phyloP scores from a whole-genome alignment of 192 early-diverging fungal species.

The Rhizophagus clarus region DNA sequence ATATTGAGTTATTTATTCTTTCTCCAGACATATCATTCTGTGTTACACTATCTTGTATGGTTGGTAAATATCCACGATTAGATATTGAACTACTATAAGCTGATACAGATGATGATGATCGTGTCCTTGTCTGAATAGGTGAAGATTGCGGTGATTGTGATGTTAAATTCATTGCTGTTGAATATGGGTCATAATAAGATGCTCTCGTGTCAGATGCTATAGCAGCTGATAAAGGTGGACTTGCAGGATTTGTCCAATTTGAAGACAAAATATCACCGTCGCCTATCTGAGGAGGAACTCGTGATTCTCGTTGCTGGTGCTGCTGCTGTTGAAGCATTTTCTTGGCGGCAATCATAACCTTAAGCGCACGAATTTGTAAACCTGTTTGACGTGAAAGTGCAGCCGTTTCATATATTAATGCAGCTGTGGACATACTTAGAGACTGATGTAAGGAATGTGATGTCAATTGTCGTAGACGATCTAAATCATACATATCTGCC shows the following conservation, averaged over 20 bases:
- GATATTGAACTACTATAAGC: neutral
- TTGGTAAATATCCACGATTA: slow-evolving; percentile 16
- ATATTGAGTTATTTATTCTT: neutral
- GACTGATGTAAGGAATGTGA: slow-evolving; percentile 62
- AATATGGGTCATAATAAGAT: slow-evolving; percentile 29
- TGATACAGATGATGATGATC: slow-evolving; percentile 21
- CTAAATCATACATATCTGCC: slow-evolving; percentile 61
- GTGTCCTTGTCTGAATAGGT: neutral
- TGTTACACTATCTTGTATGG: slow-evolving; percentile 21
- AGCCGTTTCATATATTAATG: slow-evolving; percentile 68
- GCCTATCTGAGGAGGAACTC: neutral
- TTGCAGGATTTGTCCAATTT: neutral
- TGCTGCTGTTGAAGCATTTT: slow-evolving; percentile 53
- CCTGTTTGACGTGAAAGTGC: slow-evolving; percentile 62
- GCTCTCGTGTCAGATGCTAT: neutral
- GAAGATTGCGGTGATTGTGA: neutral
- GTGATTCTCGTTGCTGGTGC: slow-evolving; percentile 35
- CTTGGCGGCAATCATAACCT: slow-evolving; percentile 57
- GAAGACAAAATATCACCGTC: neutral
- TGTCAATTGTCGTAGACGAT: slow-evolving; percentile 58
- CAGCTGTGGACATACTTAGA: slow-evolving; percentile 61
- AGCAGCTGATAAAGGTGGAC: neutral
- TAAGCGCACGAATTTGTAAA: slow-evolving; percentile 59
- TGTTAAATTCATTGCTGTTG: neutral
- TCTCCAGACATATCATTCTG: neutral